A percentile compares a stretch with the other conserved stretches of the same genome.
Conservation (phyloP, 2,329 filamentous ascomycete species). For the Colletotrichum sp. region DNA sequence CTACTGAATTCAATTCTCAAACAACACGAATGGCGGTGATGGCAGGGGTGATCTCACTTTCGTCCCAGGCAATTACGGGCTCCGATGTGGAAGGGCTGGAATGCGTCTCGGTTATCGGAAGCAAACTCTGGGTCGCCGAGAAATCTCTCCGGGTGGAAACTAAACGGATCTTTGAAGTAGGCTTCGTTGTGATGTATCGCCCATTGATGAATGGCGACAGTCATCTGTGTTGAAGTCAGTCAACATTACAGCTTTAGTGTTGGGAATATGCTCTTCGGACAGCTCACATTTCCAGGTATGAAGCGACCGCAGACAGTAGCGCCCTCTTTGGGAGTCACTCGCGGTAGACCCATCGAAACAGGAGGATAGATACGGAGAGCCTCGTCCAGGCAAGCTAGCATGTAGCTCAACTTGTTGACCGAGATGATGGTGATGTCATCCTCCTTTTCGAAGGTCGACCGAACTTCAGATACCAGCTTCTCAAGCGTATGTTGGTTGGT, state of each 20-base stretch:
- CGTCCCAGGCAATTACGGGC: background rate
- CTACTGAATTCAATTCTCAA: background rate
- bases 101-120: slow-evolving; percentile 40
- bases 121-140: background rate
- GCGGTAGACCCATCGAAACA: background rate
- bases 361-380: slow-evolving; percentile 35
- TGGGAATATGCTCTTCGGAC: background rate
- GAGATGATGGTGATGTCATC: slow-evolving; percentile 40
- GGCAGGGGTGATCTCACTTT: background rate
- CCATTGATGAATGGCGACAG: background rate
- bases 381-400: slow-evolving; percentile 46
- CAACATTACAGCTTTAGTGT: rapidly evolving
- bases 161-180: background rate
- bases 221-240: background rate
- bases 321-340: background rate
- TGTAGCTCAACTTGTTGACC: slow-evolving; percentile 36
- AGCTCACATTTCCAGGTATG: background rate
- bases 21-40: rapidly evolving
- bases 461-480: slow-evolving; percentile 41
- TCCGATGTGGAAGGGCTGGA: slow-evolving; percentile 46
- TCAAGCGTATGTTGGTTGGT: slow-evolving; percentile 26
- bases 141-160: slow-evolving; percentile 1
- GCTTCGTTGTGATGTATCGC: background rate
- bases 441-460: slow-evolving; percentile 35
- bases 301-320: background rate